Base-by-base conservation (phyloP, 2,329 filamentous ascomycete species). In the Scedosporium boydii region DNA sequence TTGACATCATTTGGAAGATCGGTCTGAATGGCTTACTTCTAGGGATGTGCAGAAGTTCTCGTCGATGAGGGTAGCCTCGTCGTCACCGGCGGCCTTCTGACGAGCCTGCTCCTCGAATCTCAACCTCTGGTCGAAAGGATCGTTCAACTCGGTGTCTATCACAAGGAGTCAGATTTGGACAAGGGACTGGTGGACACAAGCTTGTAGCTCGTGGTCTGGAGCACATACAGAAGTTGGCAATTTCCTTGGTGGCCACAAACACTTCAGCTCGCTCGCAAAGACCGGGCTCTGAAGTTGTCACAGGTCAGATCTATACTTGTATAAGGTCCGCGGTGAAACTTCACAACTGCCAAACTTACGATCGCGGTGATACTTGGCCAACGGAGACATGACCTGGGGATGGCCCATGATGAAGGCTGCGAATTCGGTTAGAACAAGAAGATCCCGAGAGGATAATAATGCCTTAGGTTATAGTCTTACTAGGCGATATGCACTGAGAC, bases 201-300 rank as follows among this genome's bases (percentile, higher is more conserved):
- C 29, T 16, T 5, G 29, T 21, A 18, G 7, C 14, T 68, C 70
- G 67, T 73, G 81, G 5, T 93, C 93, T 23, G n/a, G n/a, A 16
- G 9, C 18, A 56, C 59, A 38, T 61, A 61, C 59, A 61, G 48
- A 66, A 66, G 72, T 99, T 98, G 71, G 88, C 89, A 68, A 98
- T 97, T 75, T 98, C 93, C 85, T 78, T 78, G 70, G 74, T 77
- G 69, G 71, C 75, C 18, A 97, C 95, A 56, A 99, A 99, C 10
- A 91, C 93, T 78, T 99, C 95, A 75, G 98, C 98, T 62, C 95
- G 90, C 81, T 99, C 95, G 74, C 92, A 97, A 41, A 99, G 84
- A 70, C 93, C 95, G 61, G 88, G 83, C 12, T 51, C 59, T 61
- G 12, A 55, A 14, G 51, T 12, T 14, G 4, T 48, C 12, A 12